phyloP scores from a whole-genome alignment of 129 eudicot genomes.

The Sambucus nigra region DNA sequence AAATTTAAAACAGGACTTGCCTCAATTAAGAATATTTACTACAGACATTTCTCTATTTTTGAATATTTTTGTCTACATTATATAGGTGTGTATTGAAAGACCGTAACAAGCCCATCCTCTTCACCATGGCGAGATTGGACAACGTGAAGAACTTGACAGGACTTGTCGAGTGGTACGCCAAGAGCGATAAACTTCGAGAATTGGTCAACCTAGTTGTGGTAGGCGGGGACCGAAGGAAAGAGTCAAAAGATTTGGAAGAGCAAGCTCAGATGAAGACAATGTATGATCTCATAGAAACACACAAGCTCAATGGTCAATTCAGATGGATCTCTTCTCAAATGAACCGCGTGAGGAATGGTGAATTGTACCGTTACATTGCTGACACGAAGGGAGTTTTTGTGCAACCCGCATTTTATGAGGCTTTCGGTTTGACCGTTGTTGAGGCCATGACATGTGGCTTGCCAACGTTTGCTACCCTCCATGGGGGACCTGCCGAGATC shows the following conservation, averaged over 20 bases:
- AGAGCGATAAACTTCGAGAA: slow-evolving; percentile 48
- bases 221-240: slow-evolving; percentile 75
- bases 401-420: slow-evolving; percentile 75
- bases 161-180: slow-evolving; percentile 69
- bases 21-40: too few species aligned
- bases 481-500: slow-evolving; percentile 87
- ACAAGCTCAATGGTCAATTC: slow-evolving; percentile 62
- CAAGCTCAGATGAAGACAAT: slow-evolving; percentile 73
- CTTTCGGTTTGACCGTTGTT: slow-evolving; percentile 70
- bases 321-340: slow-evolving; percentile 80
- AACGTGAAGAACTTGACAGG: slow-evolving; percentile 73
- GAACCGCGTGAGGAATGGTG: slow-evolving; percentile 73
- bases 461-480: slow-evolving; percentile 66
- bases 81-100: slow-evolving; percentile 64
- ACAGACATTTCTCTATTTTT: background rate
- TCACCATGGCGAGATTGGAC: slow-evolving; percentile 78
- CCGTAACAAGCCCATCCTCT: slow-evolving; percentile 56
- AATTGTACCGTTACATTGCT: slow-evolving; percentile 58
- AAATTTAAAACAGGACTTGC: too few species aligned
- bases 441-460: slow-evolving; percentile 85
- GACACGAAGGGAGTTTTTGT: slow-evolving; percentile 69
- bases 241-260: slow-evolving; percentile 73
- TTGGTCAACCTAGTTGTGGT: slow-evolving; percentile 69
- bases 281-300: slow-evolving; percentile 52
- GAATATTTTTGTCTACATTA: background rate